Conservation (phyloP, 2,329 filamentous ascomycete genomes). For the Knufia petricola region DNA sequence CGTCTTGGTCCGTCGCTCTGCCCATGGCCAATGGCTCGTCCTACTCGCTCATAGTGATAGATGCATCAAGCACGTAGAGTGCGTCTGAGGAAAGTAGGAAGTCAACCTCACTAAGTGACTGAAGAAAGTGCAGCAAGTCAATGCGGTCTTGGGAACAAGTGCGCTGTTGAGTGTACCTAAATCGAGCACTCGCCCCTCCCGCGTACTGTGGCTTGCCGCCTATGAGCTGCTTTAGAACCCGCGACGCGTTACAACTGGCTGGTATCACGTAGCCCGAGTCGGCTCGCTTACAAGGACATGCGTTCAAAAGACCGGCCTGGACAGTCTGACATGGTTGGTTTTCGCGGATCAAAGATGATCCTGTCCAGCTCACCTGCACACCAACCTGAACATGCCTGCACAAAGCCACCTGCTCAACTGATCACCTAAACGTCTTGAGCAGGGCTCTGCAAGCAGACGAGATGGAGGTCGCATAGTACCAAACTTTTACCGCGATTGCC, state of each 20-base stretch:
- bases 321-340: not conserved
- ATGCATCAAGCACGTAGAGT: not conserved
- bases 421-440: not conserved
- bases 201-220: not conserved
- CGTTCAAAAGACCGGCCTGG: not conserved
- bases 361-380: not conserved
- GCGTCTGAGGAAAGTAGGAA: not conserved
- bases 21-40: too few species aligned
- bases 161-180: too few species aligned
- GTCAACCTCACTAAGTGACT: not conserved
- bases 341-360: not conserved
- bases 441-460: not conserved
- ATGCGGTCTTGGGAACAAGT: not conserved
- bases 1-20: slow-evolving; percentile 43
- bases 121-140: not conserved
- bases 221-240: not conserved
- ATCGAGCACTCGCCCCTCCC: not conserved
- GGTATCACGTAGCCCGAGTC: not conserved
- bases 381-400: not conserved
- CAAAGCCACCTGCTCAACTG: too few species aligned
- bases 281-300: not conserved
- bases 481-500: too few species aligned
- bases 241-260: not conserved
- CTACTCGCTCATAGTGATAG: too few species aligned
- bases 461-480: too few species aligned